Evolutionary conservation across 1,284 basidiomycete species (phyloP).

Genomic region (Pulveroboletus sp.): DNA sequence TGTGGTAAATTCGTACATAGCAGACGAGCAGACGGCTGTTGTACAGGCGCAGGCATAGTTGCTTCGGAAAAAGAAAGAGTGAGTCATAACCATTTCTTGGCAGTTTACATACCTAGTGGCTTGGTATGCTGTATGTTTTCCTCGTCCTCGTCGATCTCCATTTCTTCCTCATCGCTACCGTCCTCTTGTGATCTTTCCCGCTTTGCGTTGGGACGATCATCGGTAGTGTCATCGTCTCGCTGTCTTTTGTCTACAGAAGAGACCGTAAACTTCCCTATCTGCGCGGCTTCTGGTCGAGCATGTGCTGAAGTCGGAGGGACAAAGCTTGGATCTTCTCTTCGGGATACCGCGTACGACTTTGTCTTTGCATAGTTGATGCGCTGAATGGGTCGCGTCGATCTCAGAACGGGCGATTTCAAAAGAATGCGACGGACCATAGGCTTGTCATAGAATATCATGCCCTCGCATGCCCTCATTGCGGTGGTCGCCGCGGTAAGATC

Average conservation of each 20-base stretch:
- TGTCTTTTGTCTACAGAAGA: slow-evolving; percentile 58
- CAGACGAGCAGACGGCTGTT: slow-evolving; percentile 63
- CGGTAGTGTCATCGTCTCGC: slow-evolving; percentile 62
- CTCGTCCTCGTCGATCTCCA: slow-evolving; percentile 84
- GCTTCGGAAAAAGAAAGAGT: slow-evolving; percentile 40
- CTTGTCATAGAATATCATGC: slow-evolving; percentile 92
- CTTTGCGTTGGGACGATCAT: slow-evolving; percentile 59
- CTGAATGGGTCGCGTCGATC: slow-evolving; percentile 42
- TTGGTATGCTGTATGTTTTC: slow-evolving; percentile 46
- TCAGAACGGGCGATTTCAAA: slow-evolving; percentile 6
- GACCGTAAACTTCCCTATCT: slow-evolving; percentile 40
- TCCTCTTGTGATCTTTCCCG: slow-evolving; percentile 70
- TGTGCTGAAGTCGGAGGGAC: slow-evolving; percentile 66
- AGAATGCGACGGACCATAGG: slow-evolving; percentile 64
- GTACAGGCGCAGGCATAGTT: slow-evolving; percentile 51
- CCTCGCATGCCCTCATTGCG: slow-evolving; percentile 87
- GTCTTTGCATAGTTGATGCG: slow-evolving; percentile 86
- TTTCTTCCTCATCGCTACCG: slow-evolving; percentile 73
- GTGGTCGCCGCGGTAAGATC: slow-evolving; percentile 87
- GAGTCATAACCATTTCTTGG: slow-evolving; percentile 19
- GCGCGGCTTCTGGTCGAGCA: slow-evolving; percentile 45
- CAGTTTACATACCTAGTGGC: slow-evolving; percentile 45
- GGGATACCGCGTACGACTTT: slow-evolving; percentile 80
- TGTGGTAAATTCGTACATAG: slow-evolving; percentile 79
- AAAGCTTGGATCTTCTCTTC: slow-evolving; percentile 74